Base-by-base conservation (phyloP, 352 stramenopile genomes). In the Globisporangium nunn region DNA sequence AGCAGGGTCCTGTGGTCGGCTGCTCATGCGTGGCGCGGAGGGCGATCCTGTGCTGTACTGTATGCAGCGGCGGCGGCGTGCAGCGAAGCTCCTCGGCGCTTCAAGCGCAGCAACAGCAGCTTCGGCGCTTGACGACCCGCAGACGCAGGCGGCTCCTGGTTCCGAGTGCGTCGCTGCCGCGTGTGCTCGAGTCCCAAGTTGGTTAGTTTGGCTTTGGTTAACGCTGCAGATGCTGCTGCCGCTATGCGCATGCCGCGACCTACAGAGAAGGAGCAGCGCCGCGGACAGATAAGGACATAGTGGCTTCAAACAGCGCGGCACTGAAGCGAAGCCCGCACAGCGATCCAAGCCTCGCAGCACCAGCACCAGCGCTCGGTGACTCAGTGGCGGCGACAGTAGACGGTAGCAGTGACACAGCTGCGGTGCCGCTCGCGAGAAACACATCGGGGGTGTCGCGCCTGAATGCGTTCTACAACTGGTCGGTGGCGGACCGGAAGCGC, bases 21-120 rank as follows among this genome's bases (percentile, higher is more conserved):
- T 23, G 23, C 23, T 23, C 23, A 23, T 23, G 23, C 23, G 23
- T 23, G 23, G 23, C 23, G 23, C 23, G 23, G 23, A 30, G 44
- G 23, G 14, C n/a, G 30, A 23, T 62, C 49, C 33, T 14, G 7
- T 23, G 23, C 23, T 23, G 23, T 23, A 23, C 29, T 52, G 12
- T 33, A 45, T 14, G 4, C 60, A 91, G 81, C 76, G 81, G 70
- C 76, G 73, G 23, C 81, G 78, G 23, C 74, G 76, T 17, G 74
- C 75, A 2, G 80, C 74, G 7, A 88, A 87, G 50, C 53, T 88
- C 31, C 72, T 83, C 23, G 29, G 11, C 6, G 18, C 10, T 6
- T 11, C 47, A 1, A 17, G 12, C 0, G 30, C 14, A 17, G 37
- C 17, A 17, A 23, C 17, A 43, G 30, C 31, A 2, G 31, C n/a